Percentiles rank a stretch among this genome's conserved stretches.
Conservation (phyloP, 2,329 filamentous ascomycete species). For the Teratosphaeria nubilosa region DNA sequence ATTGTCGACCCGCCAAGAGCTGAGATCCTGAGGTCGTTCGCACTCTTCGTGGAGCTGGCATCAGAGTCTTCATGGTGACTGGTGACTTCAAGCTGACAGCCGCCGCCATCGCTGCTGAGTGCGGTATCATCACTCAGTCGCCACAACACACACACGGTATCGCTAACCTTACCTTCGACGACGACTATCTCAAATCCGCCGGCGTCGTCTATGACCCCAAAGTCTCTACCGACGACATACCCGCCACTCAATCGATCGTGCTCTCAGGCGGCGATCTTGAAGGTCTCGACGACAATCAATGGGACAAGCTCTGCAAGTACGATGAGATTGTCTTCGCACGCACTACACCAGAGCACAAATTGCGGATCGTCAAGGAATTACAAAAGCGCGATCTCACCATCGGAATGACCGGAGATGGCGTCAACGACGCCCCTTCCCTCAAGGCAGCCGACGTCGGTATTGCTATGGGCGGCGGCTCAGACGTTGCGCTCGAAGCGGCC, state of each 20-base stretch:
- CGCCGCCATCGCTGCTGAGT: slow-evolving; percentile 60
- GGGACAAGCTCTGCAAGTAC: slow-evolving; percentile 51
- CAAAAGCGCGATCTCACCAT: slow-evolving; percentile 61
- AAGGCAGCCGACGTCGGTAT: slow-evolving; percentile 38
- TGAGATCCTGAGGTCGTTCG: slow-evolving; percentile 49
- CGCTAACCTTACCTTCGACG: slow-evolving; percentile 3
- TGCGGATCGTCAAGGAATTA: slow-evolving; percentile 64
- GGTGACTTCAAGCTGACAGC: slow-evolving; percentile 70
- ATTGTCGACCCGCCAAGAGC: slow-evolving; percentile 51
- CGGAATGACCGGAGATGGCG: slow-evolving; percentile 39
- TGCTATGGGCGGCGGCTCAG: slow-evolving; percentile 36
- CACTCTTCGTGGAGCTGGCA: slow-evolving; percentile 59
- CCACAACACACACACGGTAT: slow-evolving; percentile 12
- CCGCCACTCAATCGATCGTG: slow-evolving; percentile 38
- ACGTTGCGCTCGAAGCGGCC: slow-evolving; percentile 36
- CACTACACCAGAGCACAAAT: slow-evolving; percentile 67
- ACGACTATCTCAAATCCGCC: slow-evolving; percentile 9
- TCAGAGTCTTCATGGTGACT: slow-evolving; percentile 74
- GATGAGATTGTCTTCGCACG: slow-evolving; percentile 65
- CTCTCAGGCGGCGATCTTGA: slow-evolving; percentile 61
- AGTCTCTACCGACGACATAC: background rate
- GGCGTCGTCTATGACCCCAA: background rate
- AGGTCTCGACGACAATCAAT: slow-evolving; percentile 53
- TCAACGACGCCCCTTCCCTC: slow-evolving; percentile 37
- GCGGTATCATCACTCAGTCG: slow-evolving; percentile 55